Evolutionary conservation across 805 yeast genomes (phyloP), one percentile per base, ranked within the genome.

Genomic region (Wickerhamomyces bisporus): DNA sequence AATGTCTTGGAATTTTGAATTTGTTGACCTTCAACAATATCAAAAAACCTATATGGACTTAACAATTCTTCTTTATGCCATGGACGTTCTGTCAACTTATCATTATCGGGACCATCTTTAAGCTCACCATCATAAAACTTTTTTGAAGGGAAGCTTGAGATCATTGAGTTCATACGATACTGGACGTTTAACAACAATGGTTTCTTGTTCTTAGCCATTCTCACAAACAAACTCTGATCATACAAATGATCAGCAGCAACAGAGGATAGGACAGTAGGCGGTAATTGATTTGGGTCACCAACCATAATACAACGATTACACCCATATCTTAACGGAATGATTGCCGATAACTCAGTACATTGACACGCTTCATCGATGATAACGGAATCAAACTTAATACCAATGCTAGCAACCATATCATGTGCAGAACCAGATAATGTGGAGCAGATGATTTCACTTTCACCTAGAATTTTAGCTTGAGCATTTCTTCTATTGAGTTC

Each of bases 321-420:
- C 2, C 98, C 98, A 58, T 89, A 93, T 53, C 95, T 70, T 47
- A 93, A 66, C 0, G 98, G 98, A 50, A 91, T 91, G 19, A 93
- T 73, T 0, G 95, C 85, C 7, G 96, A 86, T 26, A 91, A 57
- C 56, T 91, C 98, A 28, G 93, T 89, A 76, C 95, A 84, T 61
- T 91, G 98, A 49, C 97, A 94, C 2, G 98, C 98, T 60, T 91
- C 98, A 65, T 91, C 98, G 43, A 91, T 81, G 35, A 91, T 81
- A 2, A 93, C 97, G 4, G 95, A 86, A 34, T 85, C 95, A 57
- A 93, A 91, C 30, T 75, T 74, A 52, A 87, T 72, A 9, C 87
- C 79, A 55, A 91, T 64, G 30, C 79, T 71, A 0, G 87, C 79
- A 29, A 91, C 69, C 42, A 87, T 77, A 45, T 86, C 93, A 64